These are phyloP conservation scores for Piloderma croceum DNA, from an alignment of 768 basidiomycete genomes.

Conservation along the genomic window DNA sequence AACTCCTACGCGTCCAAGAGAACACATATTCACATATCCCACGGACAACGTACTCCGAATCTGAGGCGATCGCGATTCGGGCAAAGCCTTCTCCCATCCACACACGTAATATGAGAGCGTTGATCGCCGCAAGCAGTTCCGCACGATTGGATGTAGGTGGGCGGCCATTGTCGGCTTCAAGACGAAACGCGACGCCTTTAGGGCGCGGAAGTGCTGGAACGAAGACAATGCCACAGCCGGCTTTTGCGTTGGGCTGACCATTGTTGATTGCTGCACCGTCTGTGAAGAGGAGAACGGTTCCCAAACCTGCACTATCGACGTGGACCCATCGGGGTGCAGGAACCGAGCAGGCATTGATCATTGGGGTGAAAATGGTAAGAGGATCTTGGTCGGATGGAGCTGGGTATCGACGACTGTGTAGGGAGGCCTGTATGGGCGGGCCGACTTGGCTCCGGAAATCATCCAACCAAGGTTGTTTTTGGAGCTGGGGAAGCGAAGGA, in stretches of 20 bases:
- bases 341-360: no score
- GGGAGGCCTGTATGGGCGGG: no score
- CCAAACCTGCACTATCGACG: no score
- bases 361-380: no score
- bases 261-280: conserved; percentile 12
- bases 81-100: conserved; percentile 27
- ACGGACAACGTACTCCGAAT: conserved; percentile 26
- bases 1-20: conserved; percentile 19
- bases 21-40: conserved; percentile 19
- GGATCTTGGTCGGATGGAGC: no score
- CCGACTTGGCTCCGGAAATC: no score
- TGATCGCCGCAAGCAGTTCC: conserved; percentile 29
- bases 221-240: conserved; percentile 10
- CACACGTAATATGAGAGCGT: conserved; percentile 14
- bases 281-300: conserved; percentile 8
- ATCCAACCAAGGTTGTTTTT: no score
- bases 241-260: conserved; percentile 8
- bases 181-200: no score
- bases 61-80: conserved; percentile 27
- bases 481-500: no score
- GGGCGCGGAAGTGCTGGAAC: conserved; percentile 11
- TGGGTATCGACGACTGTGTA: no score
- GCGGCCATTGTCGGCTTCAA: no score
- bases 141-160: conserved; percentile 29
- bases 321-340: no score